Base-by-base conservation (phyloP, 2,329 filamentous ascomycete species). In the Penicillium digitatum region DNA sequence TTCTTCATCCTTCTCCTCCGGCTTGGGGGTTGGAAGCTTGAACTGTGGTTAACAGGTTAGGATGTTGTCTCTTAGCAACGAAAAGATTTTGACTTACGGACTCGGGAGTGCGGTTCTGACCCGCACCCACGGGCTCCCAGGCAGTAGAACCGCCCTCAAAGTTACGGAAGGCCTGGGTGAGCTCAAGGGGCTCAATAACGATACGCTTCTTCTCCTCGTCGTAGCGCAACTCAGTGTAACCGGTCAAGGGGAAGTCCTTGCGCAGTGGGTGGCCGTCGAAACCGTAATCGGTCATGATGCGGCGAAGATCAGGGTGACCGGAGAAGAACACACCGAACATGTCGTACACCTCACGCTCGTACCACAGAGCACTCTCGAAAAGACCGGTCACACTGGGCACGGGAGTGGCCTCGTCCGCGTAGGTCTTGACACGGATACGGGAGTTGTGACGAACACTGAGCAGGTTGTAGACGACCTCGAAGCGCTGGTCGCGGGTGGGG, bases 141-240 rank as follows among this genome's bases (percentile, higher is more conserved):
- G 79, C 82, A 62, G 86, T 85, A 44, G 85, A 86, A 54, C 91
- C 90, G 58, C 92, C 91, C 78, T 96, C 92, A 71, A 99, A 99
- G 80, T 99, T 97, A 67, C 94, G 87, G 86, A 95, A 99, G 8
- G 95, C 94, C 78, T 99, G 94, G 14, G 94, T 97, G 76, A 99
- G 83, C 80, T 99, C 94, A 47, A 99, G 81, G 38, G 95, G 94
- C 81, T 99, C 95, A 31, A 95, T 93, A 58, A 99, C 93, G 72
- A 99, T 96, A 60, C 94, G 86, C 86, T 99, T 99, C 89, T 96
- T 99, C 83, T 99, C 95, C 79, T 99, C 94, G 66, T 99, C 94
- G 72, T 95, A 99, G 70, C 94, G 84, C 65, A 99, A 88, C 80
- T 99, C 95, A 32, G 94, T 99, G 80, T 99, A 99, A 45, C 94